These are phyloP conservation scores for Wickerhamiella pararugosa DNA, from an alignment of 1,139 yeast species.

Conservation along the genomic window DNA sequence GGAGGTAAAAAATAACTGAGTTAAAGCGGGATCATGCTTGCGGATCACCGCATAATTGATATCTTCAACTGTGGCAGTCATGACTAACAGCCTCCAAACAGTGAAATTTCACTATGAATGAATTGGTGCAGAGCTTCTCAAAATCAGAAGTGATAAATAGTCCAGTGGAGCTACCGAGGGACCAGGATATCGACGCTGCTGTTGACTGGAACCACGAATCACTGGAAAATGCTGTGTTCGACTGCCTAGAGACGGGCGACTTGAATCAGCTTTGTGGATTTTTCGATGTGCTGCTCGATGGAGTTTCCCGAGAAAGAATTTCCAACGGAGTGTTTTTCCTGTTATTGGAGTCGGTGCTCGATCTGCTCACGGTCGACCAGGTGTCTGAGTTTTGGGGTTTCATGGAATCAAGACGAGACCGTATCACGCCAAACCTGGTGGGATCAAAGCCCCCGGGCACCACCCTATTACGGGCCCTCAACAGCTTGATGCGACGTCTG, in stretches of 20 bases:
- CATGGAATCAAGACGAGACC: background rate
- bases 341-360: background rate
- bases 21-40: slow-evolving; percentile 68
- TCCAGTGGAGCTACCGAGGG: no score
- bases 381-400: background rate
- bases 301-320: background rate
- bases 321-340: background rate
- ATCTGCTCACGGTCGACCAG: background rate
- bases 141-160: no score
- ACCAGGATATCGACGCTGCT: no score
- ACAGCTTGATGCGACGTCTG: background rate
- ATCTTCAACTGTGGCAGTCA: slow-evolving; percentile 6
- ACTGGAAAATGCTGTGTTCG: no score
- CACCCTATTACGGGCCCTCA: background rate
- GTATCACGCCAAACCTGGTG: background rate
- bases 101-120: background rate
- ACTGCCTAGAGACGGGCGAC: background rate
- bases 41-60: slow-evolving; percentile 62
- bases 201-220: no score
- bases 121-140: no score
- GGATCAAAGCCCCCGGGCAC: slow-evolving; percentile 3
- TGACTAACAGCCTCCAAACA: background rate
- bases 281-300: background rate
- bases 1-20: slow-evolving; percentile 57
- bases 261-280: background rate